Evolutionary conservation across 2,329 filamentous ascomycete genomes (phyloP), one percentile per base, ranked within the genome.

Genomic region (Aspergillus oerlinghausenensis): DNA sequence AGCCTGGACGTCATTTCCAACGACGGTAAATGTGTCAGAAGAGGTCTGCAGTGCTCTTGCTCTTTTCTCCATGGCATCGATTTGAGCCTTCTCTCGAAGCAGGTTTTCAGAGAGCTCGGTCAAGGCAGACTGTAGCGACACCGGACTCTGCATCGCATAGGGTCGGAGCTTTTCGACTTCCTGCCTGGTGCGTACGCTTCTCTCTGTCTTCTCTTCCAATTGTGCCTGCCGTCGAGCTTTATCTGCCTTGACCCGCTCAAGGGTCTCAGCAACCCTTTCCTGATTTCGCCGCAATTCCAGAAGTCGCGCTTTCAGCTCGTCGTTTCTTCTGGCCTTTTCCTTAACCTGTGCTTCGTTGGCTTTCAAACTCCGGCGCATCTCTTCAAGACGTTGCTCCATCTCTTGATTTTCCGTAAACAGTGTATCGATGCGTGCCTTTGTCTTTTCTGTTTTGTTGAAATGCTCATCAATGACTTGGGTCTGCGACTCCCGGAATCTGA

Each of bases 401-500:
- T 92, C 88, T 70, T 96, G 88, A 70, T 97, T 99, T 63, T 93
- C 88, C 11, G 82, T 80, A 69, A 92, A 92, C 9, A 97, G 80
- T 21, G 87, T 83, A 75, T 97, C 93, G 67, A 97, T 97, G 60
- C 89, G 86, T 52, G 87, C 80, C 76, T 96, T 97, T 1, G 89
- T 92, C 57, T 84, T 85, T 75, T 97, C 91, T 11, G 89, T 85
- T 67, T 90, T 92, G 79, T 96, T 94, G 78, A 94, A 94, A 75
- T 97, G 89, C 72, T 95, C 86, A 71, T 97, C 92, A 62, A 97
- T 96, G 29, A 94, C 86, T 42, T 81, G 80, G 1, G 92, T 95
- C 74, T 97, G 93, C 60, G 88, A 92, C 77, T 97, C 92, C 66
- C 94, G 89, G 77, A 97, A 99, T 53, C 94, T 87, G 64, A 97